Evolutionary conservation across 345 rosid species (phyloP).

Genomic region (Murraya koenigii): DNA sequence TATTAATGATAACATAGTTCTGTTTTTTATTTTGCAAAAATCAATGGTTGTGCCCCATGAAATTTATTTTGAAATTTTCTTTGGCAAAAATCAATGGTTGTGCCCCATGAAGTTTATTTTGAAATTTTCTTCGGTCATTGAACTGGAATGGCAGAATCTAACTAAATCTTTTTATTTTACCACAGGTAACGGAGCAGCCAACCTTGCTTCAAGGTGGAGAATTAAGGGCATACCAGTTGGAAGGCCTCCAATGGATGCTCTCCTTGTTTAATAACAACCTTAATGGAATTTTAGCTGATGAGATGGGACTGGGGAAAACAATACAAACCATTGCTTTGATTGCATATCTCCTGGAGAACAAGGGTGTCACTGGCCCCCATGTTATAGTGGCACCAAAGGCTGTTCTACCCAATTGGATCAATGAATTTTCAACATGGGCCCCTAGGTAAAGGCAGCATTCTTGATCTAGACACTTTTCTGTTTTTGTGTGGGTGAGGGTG

Average conservation of each 20-base stretch:
- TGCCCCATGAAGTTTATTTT: not conserved
- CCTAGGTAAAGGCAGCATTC: slow-evolving; percentile 52
- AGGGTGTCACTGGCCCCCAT: slow-evolving; percentile 88
- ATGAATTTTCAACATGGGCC: slow-evolving; percentile 92
- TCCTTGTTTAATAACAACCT: slow-evolving; percentile 95
- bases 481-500: not conserved
- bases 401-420: slow-evolving; percentile 94
- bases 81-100: not conserved
- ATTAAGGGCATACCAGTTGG: slow-evolving; percentile 85
- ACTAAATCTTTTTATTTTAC: slow-evolving; percentile 22
- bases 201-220: slow-evolving; percentile 89
- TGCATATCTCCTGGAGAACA: slow-evolving; percentile 88
- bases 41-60: not conserved
- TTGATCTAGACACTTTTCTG: not conserved
- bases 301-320: slow-evolving; percentile 99
- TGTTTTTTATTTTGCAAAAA: slow-evolving; percentile 1
- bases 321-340: slow-evolving; percentile 93
- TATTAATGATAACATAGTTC: not conserved
- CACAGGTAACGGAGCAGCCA: slow-evolving; percentile 95
- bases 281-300: slow-evolving; percentile 98
- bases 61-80: no score
- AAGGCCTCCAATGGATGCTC: slow-evolving; percentile 99
- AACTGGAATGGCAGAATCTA: slow-evolving; percentile 17
- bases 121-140: not conserved
- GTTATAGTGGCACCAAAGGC: slow-evolving; percentile 99